These are phyloP conservation scores for Omphalotus olearius DNA, from an alignment of 1,284 basidiomycete species.

Conservation along the genomic window DNA sequence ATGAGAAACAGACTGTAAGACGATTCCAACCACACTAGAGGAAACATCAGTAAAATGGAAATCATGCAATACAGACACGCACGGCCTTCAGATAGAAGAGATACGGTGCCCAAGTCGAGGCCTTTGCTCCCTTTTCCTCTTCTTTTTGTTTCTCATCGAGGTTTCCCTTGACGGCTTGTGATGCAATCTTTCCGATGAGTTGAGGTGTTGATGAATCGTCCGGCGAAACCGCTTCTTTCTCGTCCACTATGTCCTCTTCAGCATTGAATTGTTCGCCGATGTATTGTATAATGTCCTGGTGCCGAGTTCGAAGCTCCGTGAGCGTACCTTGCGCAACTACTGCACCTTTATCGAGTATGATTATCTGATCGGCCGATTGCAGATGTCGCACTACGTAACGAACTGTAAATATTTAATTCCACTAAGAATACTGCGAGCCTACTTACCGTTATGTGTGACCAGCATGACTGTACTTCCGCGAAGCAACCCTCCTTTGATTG, in stretches of 20 bases:
- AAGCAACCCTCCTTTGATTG: neutral
- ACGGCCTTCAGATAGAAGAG: constrained; percentile 14
- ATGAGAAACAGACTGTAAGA: constrained; percentile 5
- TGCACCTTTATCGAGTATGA: neutral
- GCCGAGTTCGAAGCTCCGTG: neutral
- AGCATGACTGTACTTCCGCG: constrained; percentile 1
- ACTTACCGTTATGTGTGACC: constrained; percentile 4
- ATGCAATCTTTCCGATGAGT: neutral
- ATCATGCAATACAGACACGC: neutral
- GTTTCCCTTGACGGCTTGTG: neutral
- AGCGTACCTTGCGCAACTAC: neutral
- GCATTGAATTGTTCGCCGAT: constrained; percentile 9
- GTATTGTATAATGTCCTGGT: constrained; percentile 7
- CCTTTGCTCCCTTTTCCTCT: constrained; percentile 7
- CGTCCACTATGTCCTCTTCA: constrained; percentile 1
- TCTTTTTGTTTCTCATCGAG: constrained; percentile 11
- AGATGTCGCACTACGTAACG: neutral
- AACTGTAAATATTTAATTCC: neutral
- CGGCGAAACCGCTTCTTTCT: neutral
- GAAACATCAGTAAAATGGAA: neutral
- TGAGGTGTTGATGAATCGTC: too few species aligned
- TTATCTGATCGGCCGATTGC: neutral
- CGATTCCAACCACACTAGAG: constrained; percentile 6
- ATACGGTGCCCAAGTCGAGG: constrained; percentile 15
- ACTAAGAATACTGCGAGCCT: neutral